Evolutionary conservation across 2,329 filamentous ascomycete genomes (phyloP), one percentile per base, ranked within the genome.

Genomic region (Amauroascus niger): DNA sequence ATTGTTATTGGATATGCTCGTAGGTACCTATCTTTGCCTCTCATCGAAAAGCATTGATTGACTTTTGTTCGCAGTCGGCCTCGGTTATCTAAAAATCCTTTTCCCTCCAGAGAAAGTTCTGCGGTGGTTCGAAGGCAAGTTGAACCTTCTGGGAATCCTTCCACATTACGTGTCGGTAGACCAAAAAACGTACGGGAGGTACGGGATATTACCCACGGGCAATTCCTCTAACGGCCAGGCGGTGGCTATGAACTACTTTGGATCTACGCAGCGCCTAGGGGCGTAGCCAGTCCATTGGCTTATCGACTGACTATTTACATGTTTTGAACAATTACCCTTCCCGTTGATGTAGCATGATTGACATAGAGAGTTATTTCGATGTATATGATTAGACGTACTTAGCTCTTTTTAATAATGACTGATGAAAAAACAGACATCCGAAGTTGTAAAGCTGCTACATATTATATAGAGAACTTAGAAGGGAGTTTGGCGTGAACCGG

Each of bases 121-220:
- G 53, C 80, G 89, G 59, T 97, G 86, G 83, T 78, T 96, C 53
- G 93, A 98, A 71, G 81, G 80, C 16, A 94, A 91, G 67, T 73
- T 97, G 56, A 93, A 95, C 64, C 76, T 97, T 8, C 76, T 95
- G 20, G 87, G 83, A 18, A 79, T 88, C 55, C 72, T 97, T 24
- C 91, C 91, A 43, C 88, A 95, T 70, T 97, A 95, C 64, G 86
- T 97, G 46, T 94, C 87, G 54, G 84, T 96, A 14, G 91, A 97
- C 65, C 90, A 95, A 70, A 96, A 95, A 77, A 95, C 88, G 5
- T 95, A 91, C 64, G 91, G 91, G 6, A 79, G 91, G 51, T 96
- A 95, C 63, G 91, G 91, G 1, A 86, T 96, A 13, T 74, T 97
- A 54, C 91, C 90, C 1, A 78, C 81, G 1, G 75, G 69, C 18